Percentiles rank a stretch among this genome's conserved stretches.
These are phyloP conservation scores for Apodospora peruviana DNA, from an alignment of 495 filamentous ascomycete genomes.

Conservation along the genomic window DNA sequence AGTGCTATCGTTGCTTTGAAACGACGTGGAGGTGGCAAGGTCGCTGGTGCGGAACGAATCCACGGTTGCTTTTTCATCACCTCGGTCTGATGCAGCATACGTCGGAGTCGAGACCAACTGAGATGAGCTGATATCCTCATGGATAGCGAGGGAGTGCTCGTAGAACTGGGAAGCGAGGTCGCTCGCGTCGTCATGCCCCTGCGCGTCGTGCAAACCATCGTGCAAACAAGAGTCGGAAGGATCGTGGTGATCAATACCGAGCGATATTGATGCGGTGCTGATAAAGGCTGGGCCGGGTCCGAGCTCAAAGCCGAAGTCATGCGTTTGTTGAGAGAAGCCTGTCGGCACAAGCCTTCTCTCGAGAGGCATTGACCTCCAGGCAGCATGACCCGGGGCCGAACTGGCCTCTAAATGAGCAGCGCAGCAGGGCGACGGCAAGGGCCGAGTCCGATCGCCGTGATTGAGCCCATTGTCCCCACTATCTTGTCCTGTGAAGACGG, in stretches of 20 bases:
- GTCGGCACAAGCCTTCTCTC: conserved; percentile 29
- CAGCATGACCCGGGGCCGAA: conserved; percentile 22
- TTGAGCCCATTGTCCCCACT: too few species aligned
- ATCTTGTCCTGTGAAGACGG: conserved; percentile 36
- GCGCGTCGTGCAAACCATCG: neutral
- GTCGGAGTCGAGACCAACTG: conserved; percentile 29
- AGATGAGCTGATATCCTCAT: conserved; percentile 51
- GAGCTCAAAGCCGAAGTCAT: conserved; percentile 18
- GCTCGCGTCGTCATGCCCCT: conserved; percentile 3
- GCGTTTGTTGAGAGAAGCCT: conserved; percentile 43
- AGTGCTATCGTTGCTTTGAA: conserved; percentile 7
- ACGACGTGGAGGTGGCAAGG: conserved; percentile 8
- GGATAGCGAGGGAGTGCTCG: conserved; percentile 63
- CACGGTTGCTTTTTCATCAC: neutral
- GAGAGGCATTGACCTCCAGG: conserved; percentile 45
- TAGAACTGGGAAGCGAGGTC: conserved; percentile 55
- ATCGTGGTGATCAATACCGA: conserved; percentile 20
- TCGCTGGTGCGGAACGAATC: conserved; percentile 15
- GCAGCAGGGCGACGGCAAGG: neutral
- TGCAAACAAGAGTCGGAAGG: neutral
- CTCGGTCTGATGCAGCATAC: neutral
- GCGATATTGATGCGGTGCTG: conserved; percentile 34
- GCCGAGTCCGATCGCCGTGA: neutral
- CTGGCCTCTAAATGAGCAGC: neutral
- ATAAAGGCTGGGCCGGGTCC: conserved; percentile 39